These are phyloP conservation scores for Saccharomyces kudriavzevii DNA, from an alignment of 805 yeast species.

Conservation along the genomic window DNA sequence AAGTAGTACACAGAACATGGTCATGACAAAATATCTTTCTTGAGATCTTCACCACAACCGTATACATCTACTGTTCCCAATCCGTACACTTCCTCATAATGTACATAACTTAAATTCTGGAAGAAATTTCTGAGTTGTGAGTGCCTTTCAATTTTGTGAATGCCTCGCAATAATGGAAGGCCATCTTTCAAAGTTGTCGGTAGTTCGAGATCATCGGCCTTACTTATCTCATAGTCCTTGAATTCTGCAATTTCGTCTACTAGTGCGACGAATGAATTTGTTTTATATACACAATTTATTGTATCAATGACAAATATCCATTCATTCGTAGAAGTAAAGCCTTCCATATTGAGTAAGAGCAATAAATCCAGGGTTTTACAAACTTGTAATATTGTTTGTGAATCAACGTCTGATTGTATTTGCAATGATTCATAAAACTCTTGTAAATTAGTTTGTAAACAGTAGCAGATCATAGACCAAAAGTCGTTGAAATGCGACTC, in stretches of 20 bases:
- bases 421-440: constrained; percentile 25
- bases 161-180: constrained; percentile 27
- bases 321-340: constrained; percentile 58
- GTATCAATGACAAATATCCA: constrained; percentile 81
- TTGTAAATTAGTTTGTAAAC: constrained; percentile 38
- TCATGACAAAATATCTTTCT: constrained; percentile 44
- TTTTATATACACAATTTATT: constrained; percentile 46
- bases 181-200: constrained; percentile 13
- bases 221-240: constrained; percentile 33
- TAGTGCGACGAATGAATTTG: constrained; percentile 28
- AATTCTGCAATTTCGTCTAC: constrained; percentile 40
- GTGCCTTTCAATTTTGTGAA: constrained; percentile 16
- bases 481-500: constrained; percentile 55
- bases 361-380: constrained; percentile 75
- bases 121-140: constrained; percentile 24
- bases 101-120: constrained; percentile 23
- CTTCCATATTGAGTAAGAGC: constrained; percentile 62
- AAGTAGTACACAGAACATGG: background rate
- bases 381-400: constrained; percentile 40
- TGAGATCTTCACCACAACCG: constrained; percentile 48
- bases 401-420: constrained; percentile 23
- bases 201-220: constrained; percentile 18
- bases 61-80: constrained; percentile 36
- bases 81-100: constrained; percentile 44
- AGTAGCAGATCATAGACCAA: constrained; percentile 63